Percentiles rank a stretch among this genome's conserved stretches.
Evolutionary conservation across 176 grass and related monocot species (phyloP).

Genomic region (Carex cristatella): DNA sequence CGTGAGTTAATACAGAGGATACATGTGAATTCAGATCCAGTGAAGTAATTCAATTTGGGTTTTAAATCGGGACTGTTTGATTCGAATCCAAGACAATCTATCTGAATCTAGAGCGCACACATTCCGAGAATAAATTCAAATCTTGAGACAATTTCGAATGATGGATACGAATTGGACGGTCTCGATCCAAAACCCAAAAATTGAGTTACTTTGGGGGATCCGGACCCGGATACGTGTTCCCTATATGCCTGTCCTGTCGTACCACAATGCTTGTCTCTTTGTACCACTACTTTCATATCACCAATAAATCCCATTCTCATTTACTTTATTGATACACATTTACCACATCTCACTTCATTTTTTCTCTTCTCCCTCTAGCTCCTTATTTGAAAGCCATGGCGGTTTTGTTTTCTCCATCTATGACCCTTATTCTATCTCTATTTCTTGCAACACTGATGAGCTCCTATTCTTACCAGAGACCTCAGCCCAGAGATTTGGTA

Average conservation of each 20-base stretch:
- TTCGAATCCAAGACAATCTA: no score
- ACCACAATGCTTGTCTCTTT: background rate
- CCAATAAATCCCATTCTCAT: background rate
- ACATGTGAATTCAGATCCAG: no score
- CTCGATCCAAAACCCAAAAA: no score
- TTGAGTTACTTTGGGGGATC: no score
- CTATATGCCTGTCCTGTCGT: background rate
- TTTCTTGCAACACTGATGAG: background rate
- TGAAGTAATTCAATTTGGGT: no score
- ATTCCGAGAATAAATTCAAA: no score
- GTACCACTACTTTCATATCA: background rate
- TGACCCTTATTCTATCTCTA: background rate
- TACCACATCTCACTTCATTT: background rate
- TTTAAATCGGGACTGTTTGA: no score
- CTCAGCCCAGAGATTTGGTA: constrained; percentile 9
- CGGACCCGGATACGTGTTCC: no score
- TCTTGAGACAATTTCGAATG: no score
- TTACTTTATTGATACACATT: background rate
- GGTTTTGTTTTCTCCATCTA: background rate
- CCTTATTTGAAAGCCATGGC: background rate
- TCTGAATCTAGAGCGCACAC: no score
- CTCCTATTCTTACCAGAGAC: constrained; percentile 15
- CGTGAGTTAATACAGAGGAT: no score
- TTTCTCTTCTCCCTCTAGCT: background rate
- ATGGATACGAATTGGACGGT: no score